Conservation (phyloP, 352 stramenopile species). For the Phytophthora sp. region DNA sequence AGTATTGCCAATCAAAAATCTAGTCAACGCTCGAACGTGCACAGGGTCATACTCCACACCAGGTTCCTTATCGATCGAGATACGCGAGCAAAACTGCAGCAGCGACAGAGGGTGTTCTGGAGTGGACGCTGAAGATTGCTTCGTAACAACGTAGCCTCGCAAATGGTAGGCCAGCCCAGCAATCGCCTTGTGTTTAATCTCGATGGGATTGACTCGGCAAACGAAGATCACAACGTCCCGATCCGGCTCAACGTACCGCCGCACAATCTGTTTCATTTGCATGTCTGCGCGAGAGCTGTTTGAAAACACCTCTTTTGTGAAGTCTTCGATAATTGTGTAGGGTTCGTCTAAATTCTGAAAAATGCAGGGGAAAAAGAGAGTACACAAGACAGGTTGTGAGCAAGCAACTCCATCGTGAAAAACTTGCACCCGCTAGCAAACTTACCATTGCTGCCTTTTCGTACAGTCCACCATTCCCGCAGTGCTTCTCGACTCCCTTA, state of each 20-base stretch:
- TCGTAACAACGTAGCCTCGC: constrained; percentile 42
- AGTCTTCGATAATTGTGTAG: constrained; percentile 35
- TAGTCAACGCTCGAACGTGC: constrained; percentile 38
- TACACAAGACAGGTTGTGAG: constrained; percentile 1
- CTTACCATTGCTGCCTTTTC: constrained; percentile 35
- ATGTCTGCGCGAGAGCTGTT: constrained; percentile 23
- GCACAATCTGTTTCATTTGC: constrained; percentile 25
- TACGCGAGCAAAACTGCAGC: constrained; percentile 54
- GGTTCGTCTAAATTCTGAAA: constrained; percentile 31
- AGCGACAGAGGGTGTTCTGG: constrained; percentile 36
- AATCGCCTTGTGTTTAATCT: constrained; percentile 27
- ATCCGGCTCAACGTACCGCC: constrained; percentile 21
- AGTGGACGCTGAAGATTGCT: constrained; percentile 27
- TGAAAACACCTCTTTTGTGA: constrained; percentile 22
- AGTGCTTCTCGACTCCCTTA: constrained; percentile 32
- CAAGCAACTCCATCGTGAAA: not conserved
- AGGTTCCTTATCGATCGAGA: constrained; percentile 50
- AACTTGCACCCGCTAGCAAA: not conserved
- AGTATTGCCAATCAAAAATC: constrained; percentile 48
- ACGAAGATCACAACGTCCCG: constrained; percentile 20
- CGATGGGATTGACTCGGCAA: constrained; percentile 5
- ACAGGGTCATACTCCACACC: constrained; percentile 20
- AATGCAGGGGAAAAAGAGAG: not conserved
- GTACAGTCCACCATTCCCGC: constrained; percentile 32
- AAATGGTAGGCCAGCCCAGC: constrained; percentile 23